Evolutionary conservation across 148 eudicot genomes (phyloP).

Genomic region (Camellia granthamiana): DNA sequence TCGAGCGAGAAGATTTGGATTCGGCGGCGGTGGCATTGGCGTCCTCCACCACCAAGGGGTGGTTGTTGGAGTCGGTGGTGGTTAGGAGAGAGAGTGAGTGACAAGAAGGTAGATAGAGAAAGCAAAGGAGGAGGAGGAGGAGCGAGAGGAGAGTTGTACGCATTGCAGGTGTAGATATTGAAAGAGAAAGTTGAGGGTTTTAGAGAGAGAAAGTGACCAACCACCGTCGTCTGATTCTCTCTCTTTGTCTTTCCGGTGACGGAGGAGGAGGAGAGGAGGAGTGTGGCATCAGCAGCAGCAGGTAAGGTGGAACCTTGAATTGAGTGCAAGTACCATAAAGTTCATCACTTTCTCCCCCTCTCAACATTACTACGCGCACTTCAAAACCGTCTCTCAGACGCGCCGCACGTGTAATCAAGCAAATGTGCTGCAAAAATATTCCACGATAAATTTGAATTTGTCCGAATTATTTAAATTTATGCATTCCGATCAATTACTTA

Average conservation of each 20-base stretch:
- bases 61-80: constrained; percentile 6
- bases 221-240: neutral
- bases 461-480: too few species aligned
- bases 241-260: neutral
- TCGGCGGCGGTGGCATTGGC: constrained; percentile 16
- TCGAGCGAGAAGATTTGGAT: constrained; percentile 16
- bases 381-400: too few species aligned
- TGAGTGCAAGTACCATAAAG: neutral
- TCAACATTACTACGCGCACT: too few species aligned
- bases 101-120: constrained; percentile 1
- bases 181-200: neutral
- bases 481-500: too few species aligned
- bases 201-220: neutral
- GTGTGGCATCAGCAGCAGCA: neutral
- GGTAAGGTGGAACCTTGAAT: neutral
- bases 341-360: neutral
- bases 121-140: constrained; percentile 22
- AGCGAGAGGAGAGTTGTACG: constrained; percentile 20
- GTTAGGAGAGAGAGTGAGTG: constrained; percentile 8
- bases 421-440: too few species aligned
- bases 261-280: neutral
- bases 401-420: too few species aligned
- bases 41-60: constrained; percentile 6
- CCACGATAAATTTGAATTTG: too few species aligned
- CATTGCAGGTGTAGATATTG: constrained; percentile 2